phyloP scores from a whole-genome alignment of 1,139 yeast genomes.

The Suhomyces taliae region DNA sequence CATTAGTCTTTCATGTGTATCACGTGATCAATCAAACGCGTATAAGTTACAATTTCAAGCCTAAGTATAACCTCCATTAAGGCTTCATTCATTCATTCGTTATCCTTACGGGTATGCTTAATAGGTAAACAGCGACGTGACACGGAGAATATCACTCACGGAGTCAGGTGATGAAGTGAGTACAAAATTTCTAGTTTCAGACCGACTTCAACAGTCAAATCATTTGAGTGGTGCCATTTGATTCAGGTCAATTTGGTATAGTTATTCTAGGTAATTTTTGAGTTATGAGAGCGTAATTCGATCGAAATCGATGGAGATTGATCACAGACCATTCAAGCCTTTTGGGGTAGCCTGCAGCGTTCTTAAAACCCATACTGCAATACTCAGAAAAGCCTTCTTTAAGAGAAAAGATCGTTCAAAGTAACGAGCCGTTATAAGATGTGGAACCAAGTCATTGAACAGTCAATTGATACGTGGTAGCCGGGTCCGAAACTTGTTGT shows the following conservation, averaged over 20 bases:
- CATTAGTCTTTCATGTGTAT: no score
- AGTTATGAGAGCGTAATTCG: background rate
- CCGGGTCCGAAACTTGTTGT: no score
- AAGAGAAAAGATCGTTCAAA: background rate
- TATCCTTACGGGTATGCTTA: constrained; percentile 8
- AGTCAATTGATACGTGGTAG: background rate
- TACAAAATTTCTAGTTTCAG: background rate
- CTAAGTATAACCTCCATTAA: background rate
- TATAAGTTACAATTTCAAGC: background rate
- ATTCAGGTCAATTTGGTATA: background rate
- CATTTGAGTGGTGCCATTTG: background rate
- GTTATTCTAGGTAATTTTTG: background rate
- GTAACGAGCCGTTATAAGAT: background rate
- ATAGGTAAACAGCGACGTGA: background rate
- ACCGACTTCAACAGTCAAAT: background rate
- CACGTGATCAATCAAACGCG: background rate
- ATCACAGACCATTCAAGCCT: background rate
- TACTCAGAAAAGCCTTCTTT: constrained; percentile 3
- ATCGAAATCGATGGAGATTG: background rate
- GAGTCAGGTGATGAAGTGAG: constrained; percentile 1
- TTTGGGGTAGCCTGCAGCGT: constrained; percentile 5
- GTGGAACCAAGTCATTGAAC: background rate
- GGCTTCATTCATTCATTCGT: constrained; percentile 10
- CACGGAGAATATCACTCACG: background rate
- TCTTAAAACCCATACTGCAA: constrained; percentile 11